Evolutionary conservation across 1,139 yeast genomes (phyloP), one percentile per base, ranked within the genome.

Genomic region (Debaryomyces nepalensis): DNA sequence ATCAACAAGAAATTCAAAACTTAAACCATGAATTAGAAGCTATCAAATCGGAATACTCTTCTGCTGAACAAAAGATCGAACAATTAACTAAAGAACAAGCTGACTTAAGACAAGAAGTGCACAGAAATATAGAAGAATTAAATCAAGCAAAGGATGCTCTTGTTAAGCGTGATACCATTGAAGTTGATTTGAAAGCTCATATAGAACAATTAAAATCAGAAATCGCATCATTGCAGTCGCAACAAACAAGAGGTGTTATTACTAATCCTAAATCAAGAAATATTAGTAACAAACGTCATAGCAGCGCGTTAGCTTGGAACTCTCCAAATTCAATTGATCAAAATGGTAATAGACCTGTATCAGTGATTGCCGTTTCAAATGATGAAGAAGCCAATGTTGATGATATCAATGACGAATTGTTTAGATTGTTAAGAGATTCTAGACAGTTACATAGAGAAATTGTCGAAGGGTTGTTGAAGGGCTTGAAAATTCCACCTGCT

Each of bases 401-500:
- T 55, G 84, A 84, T 24, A 84, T 86, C 50, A 84, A 86, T 53
- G 87, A 83, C 51, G 93, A 85, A 59, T 67, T 86, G 45, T 84
- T 82, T 71, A 73, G 77, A 51, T 69, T 86, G 50, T 75, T 93
- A 53, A 87, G 90, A 58, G 93, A 90, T 56, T 84, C 95, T 9
- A 83, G 86, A 53, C 76, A 81, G 24, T 71, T 91, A 54, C 93
- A 88, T 59, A 77, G 83, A 49, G 98, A 91, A 65, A 88, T 90
- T 42, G 87, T 89, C 26, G 90, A 85, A 52, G 97, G 97, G 6
- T 73, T 95, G 52, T 77, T 93, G 59, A 87, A 84, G 71, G 91
- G 90, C n/a, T 76, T 93, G 63, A 87, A 84, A 67, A 82, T 91
- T 42, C 98, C 99, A 33, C 79, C 81, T 14, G 88, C 95, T 20